Evolutionary conservation across 2,329 filamentous ascomycete species (phyloP).

Genomic region (Dactylellina drechsleri): DNA sequence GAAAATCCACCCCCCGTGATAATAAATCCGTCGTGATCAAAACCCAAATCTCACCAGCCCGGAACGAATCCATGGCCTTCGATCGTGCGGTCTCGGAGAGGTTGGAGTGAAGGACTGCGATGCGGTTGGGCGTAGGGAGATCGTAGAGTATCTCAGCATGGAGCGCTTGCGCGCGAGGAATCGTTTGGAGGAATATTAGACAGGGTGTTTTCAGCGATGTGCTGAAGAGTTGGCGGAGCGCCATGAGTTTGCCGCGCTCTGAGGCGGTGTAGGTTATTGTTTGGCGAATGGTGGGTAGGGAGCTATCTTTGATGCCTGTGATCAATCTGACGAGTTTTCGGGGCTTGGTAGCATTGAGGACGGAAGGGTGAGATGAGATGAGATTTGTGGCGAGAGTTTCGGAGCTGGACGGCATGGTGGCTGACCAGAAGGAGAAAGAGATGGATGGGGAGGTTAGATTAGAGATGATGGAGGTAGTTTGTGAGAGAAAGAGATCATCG

Average conservation of each 20-base stretch:
- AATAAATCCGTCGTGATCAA: slow-evolving; percentile 95
- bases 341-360: slow-evolving; percentile 56
- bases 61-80: slow-evolving; percentile 86
- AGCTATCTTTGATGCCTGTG: slow-evolving; percentile 95
- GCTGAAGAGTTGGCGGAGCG: slow-evolving; percentile 81
- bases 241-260: slow-evolving; percentile 91
- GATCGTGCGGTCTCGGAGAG: slow-evolving; percentile 80
- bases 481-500: slow-evolving; percentile 87
- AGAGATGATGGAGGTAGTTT: slow-evolving; percentile 75
- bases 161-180: slow-evolving; percentile 85
- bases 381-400: slow-evolving; percentile 80
- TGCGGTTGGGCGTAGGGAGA: slow-evolving; percentile 82
- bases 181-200: slow-evolving; percentile 95
- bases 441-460: slow-evolving; percentile 70
- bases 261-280: slow-evolving; percentile 89
- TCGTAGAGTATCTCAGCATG: slow-evolving; percentile 93
- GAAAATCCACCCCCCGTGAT: slow-evolving; percentile 91
- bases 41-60: slow-evolving; percentile 92
- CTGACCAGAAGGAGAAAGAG: slow-evolving; percentile 87
- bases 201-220: slow-evolving; percentile 82
- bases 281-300: slow-evolving; percentile 90
- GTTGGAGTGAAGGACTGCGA: slow-evolving; percentile 89
- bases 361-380: slow-evolving; percentile 43
- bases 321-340: slow-evolving; percentile 80
- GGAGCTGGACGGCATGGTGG: slow-evolving; percentile 94